These are phyloP conservation scores for Corylus avellana DNA, from an alignment of 306 rosid species.

Conservation along the genomic window DNA sequence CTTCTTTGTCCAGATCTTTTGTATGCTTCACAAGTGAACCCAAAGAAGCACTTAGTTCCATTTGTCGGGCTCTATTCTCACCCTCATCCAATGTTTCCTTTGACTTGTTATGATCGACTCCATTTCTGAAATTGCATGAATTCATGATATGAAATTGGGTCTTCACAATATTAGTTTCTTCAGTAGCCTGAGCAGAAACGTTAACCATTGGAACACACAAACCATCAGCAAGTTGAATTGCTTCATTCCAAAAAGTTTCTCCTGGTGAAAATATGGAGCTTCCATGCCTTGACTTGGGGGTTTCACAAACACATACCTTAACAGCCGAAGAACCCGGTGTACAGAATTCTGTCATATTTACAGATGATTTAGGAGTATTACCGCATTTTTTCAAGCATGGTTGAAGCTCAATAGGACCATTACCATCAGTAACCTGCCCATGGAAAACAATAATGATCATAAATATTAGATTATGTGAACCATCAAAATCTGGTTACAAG, in stretches of 20 bases:
- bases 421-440: conserved; percentile 46
- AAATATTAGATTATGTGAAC: background rate
- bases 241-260: conserved; percentile 91
- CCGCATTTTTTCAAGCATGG: conserved; percentile 62
- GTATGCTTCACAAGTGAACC: conserved; percentile 44
- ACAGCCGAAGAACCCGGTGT: conserved; percentile 71
- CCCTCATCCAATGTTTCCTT: conserved; percentile 50
- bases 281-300: conserved; percentile 66
- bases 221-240: conserved; percentile 89
- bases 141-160: conserved; percentile 39
- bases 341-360: conserved; percentile 35
- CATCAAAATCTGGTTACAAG: conserved; percentile 13
- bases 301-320: conserved; percentile 47
- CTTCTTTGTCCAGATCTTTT: conserved; percentile 51
- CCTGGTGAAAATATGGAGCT: conserved; percentile 86
- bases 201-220: conserved; percentile 47
- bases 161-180: conserved; percentile 37
- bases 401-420: conserved; percentile 35
- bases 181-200: conserved; percentile 42
- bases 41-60: conserved; percentile 33
- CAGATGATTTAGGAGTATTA: conserved; percentile 48
- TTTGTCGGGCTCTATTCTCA: conserved; percentile 29
- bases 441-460: conserved; percentile 27
- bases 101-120: conserved; percentile 41
- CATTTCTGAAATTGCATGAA: conserved; percentile 50